Conservation (phyloP, 768 basidiomycete genomes). For the Boletus reticuloceps region DNA sequence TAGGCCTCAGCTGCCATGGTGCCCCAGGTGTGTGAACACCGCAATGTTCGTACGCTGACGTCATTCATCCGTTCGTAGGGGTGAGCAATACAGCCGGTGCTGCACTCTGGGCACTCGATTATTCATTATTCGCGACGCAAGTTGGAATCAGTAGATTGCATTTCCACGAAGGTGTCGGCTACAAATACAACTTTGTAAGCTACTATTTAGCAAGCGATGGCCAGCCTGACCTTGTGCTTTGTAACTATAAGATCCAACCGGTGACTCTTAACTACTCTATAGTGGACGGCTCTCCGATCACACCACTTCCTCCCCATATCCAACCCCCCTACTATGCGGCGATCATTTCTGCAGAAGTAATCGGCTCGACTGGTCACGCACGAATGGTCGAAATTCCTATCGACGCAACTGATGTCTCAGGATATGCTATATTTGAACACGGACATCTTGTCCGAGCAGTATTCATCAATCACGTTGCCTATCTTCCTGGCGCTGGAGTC, state of each 20-base stretch:
- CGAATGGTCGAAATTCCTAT: conserved; percentile 48
- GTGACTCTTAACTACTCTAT: conserved; percentile 54
- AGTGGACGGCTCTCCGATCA: conserved; percentile 49
- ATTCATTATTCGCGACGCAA: conserved; percentile 56
- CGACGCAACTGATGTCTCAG: conserved; percentile 47
- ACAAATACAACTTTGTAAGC: conserved; percentile 63
- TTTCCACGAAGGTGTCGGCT: conserved; percentile 70
- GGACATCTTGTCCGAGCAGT: conserved; percentile 44
- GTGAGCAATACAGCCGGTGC: conserved; percentile 72
- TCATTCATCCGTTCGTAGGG: conserved; percentile 31
- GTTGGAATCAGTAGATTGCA: conserved; percentile 53
- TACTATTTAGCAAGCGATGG: not conserved
- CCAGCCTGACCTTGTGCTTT: not conserved
- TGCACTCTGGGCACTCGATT: conserved; percentile 66
- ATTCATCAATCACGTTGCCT: conserved; percentile 60
- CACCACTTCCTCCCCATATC: conserved; percentile 56
- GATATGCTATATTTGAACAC: conserved; percentile 60
- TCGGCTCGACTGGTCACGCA: conserved; percentile 44
- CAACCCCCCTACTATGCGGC: conserved; percentile 68
- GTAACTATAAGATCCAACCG: conserved; percentile 56
- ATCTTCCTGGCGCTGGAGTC: conserved; percentile 33
- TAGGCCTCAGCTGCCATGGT: conserved; percentile 38
- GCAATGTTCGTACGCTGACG: not conserved
- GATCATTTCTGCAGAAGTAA: conserved; percentile 56
- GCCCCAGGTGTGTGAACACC: conserved; percentile 23